A percentile compares a stretch with the other conserved stretches of the same genome.
These are phyloP conservation scores for Flaveria bidentis DNA, from an alignment of 129 eudicot species.

Conservation along the genomic window DNA sequence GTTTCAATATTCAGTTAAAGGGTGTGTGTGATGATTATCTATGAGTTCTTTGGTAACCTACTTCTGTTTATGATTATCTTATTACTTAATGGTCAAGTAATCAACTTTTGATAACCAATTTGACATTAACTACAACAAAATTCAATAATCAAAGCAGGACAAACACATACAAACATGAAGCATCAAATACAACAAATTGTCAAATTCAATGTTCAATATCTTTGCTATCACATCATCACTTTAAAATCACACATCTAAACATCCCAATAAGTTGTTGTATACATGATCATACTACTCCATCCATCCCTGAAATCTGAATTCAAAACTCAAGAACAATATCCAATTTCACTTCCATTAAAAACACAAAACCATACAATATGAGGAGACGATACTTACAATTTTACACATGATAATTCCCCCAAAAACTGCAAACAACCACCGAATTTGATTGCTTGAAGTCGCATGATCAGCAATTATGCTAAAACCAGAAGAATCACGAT, in stretches of 20 bases:
- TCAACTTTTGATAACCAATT: not conserved
- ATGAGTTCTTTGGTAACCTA: not conserved
- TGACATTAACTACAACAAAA: not conserved
- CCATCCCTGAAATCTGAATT: not conserved
- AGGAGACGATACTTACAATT: constrained; percentile 43
- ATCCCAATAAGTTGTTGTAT: not conserved
- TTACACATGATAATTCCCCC: constrained; percentile 73
- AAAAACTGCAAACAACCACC: constrained; percentile 56
- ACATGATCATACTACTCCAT: not conserved
- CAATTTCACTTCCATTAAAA: not conserved
- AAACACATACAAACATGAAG: too few species aligned
- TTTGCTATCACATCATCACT: constrained; percentile 4
- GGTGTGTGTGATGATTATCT: not conserved
- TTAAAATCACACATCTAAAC: not conserved
- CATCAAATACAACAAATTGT: not conserved
- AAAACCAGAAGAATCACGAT: constrained; percentile 19
- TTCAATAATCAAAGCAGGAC: not conserved
- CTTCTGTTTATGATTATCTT: constrained; percentile 6
- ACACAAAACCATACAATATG: not conserved
- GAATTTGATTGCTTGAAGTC: constrained; percentile 38
- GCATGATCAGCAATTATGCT: constrained; percentile 41
- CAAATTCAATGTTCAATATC: not conserved
- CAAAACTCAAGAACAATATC: not conserved
- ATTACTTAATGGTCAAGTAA: not conserved
- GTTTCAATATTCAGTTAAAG: not conserved